Evolutionary conservation across 2,329 filamentous ascomycete species (phyloP), one percentile per base, ranked within the genome.

Genomic region (Colletotrichum sp.): DNA sequence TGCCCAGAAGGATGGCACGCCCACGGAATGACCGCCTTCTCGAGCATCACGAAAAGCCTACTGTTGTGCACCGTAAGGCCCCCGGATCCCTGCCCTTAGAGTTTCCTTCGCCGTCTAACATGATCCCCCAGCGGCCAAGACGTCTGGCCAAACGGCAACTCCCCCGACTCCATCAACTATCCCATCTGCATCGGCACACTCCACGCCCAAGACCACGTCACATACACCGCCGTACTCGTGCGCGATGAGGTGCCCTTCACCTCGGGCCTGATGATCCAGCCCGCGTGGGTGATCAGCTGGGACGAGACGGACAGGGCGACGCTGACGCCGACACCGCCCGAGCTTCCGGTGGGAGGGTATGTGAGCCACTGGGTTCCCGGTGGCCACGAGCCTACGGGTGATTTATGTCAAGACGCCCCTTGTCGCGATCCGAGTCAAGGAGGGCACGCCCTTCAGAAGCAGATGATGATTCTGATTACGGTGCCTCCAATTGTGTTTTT

Each of bases 61-160:
- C 2, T 43, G 16, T 0, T 43, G 38, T 0, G 38, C 38, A 18
- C 38, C 38, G 38, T 43, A n/a, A 43, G 1, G 5, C 16, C 38
- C 36, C 38, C 36, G 4, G 0, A 38, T 1, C 15, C 36, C 6
- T 18, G 15, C 7, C 16, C 3, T 18, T 18, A 0, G 6, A 34
- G 32, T 0, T 18, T 38, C 16, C 36, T 38, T 38, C 36, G 4
- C 16, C 36, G 15, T 10, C 38, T n/a, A 5, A 3, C 9, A 43
- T 43, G 8, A 43, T 8, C 8, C 0, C 36, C 8, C 18, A 43
- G 38, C 18, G 38, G 38, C 38, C 0, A 43, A 10, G 2, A 43
- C 38, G 38, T 43, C 38, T 43, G 38, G 16, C 38, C 38, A 6
- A 0, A 43, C 36, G 36, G 36, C 36, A 18, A 0, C 36, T 0